Percentiles rank a stretch among this genome's conserved stretches.
These are phyloP conservation scores for Wickerhamomyces queroliae DNA, from an alignment of 805 yeast genomes.

Conservation along the genomic window DNA sequence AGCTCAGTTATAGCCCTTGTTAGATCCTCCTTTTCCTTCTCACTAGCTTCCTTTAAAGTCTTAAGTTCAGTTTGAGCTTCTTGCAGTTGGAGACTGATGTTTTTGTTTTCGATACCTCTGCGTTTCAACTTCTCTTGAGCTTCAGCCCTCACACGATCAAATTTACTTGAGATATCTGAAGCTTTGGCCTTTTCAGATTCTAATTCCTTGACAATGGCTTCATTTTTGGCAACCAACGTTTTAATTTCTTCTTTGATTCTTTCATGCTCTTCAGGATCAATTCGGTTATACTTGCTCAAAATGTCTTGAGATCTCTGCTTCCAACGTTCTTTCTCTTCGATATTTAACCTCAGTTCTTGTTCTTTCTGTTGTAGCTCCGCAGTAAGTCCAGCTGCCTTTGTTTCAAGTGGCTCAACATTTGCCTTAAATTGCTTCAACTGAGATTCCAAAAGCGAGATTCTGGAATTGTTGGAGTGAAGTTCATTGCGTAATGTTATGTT, in stretches of 20 bases:
- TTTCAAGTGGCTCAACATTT: constrained; percentile 42
- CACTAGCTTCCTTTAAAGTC: constrained; percentile 8
- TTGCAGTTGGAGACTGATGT: constrained; percentile 9
- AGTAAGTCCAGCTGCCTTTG: constrained; percentile 29
- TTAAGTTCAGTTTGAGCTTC: constrained; percentile 13
- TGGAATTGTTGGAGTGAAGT: constrained; percentile 25
- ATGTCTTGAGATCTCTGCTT: constrained; percentile 45
- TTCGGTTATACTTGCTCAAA: constrained; percentile 36
- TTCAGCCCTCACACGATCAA: constrained; percentile 15
- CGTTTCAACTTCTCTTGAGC: constrained; percentile 24
- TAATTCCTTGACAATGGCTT: constrained; percentile 16
- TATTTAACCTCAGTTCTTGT: constrained; percentile 38
- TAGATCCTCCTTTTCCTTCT: constrained; percentile 15
- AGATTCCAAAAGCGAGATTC: constrained; percentile 33
- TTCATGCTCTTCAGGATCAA: constrained; percentile 42
- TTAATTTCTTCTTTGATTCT: constrained; percentile 27
- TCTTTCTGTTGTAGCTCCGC: constrained; percentile 42
- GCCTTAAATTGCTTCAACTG: constrained; percentile 26
- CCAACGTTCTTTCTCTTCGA: constrained; percentile 57
- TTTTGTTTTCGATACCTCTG: constrained; percentile 18
- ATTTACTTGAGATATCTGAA: constrained; percentile 15
- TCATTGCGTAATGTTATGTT: constrained; percentile 59
- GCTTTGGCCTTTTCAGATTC: constrained; percentile 17
- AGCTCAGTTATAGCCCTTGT: constrained; percentile 14
- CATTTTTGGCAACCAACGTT: constrained; percentile 15